Base-by-base conservation (phyloP, 1,284 basidiomycete genomes). In the Leccinum fallax region DNA sequence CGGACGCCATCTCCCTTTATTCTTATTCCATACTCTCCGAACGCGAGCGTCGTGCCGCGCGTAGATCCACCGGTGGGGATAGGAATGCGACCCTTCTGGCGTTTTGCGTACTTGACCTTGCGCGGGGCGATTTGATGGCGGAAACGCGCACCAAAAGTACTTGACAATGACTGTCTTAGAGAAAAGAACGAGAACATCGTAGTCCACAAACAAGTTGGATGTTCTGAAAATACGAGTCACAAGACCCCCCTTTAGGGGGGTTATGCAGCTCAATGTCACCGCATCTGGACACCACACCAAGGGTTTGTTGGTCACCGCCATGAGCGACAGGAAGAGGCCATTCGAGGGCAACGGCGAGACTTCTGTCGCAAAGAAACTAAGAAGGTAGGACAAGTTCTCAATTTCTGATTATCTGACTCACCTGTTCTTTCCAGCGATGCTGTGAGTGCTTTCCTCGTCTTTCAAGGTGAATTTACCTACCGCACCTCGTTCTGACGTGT, bases 41-140 rank as follows among this genome's bases (percentile, higher is more conserved):
- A 94, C 34, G 94, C 88, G 32, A 99, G 85, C 1, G 95, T 96
- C 9, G 97, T 97, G 26, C 97, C 97, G 73, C 95, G 94, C 38
- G 87, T 92, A 16, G 94, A 97, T 16, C 97, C 97, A 61, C 97
- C 97, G 56, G 76, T 87, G 6, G 91, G 90, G 55, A 95, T 86
- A 8, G 90, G 90, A 40, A 95, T 84, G 55, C 89, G 84, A 61
- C 94, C 94, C 76, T 97, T 97, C 77, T 95, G 93, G 36, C 92
- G 83, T 76, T 93, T 95, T 69, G 91, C 81, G 74, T 92, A 90
- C 74, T 93, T 90, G 59, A 93, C 88, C 60, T 88, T 82, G 55
- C 88, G 85, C 4, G 95, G 95, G 0, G 94, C 94, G 11, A 98
- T 86, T 68, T 93, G 85, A 54, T 74, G 63, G 52, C 74, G 74